These are phyloP conservation scores for Prunus mume DNA, from an alignment of 306 rosid species.

Conservation along the genomic window DNA sequence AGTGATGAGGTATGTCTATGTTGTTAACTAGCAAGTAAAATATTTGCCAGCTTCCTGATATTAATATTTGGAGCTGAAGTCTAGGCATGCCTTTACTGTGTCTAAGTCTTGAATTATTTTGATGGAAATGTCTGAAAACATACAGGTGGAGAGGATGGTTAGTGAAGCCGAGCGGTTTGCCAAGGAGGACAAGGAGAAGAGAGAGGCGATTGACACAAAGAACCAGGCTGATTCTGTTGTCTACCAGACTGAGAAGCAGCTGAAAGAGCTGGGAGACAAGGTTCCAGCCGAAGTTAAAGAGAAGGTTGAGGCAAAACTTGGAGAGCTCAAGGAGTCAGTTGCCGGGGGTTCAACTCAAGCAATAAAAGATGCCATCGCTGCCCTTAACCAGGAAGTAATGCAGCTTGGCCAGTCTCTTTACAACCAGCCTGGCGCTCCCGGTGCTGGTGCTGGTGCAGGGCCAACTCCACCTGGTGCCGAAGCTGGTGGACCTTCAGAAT, in stretches of 20 bases:
- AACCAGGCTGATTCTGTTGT: slow-evolving; percentile 94
- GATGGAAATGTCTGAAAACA: slow-evolving; percentile 1
- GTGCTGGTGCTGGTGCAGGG: neutral
- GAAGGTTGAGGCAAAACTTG: slow-evolving; percentile 86
- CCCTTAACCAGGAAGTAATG: slow-evolving; percentile 92
- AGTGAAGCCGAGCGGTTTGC: slow-evolving; percentile 73
- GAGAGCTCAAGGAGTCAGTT: slow-evolving; percentile 80
- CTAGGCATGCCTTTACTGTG: neutral
- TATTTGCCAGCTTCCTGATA: neutral
- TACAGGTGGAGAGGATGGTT: slow-evolving; percentile 84
- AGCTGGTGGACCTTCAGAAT: slow-evolving; percentile 49
- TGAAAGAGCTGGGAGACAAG: slow-evolving; percentile 93
- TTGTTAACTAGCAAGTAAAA: slow-evolving; percentile 3
- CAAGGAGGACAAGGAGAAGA: slow-evolving; percentile 89
- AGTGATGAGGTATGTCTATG: slow-evolving; percentile 65
- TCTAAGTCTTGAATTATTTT: slow-evolving; percentile 17
- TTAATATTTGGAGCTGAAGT: neutral
- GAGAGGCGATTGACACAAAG: slow-evolving; percentile 91
- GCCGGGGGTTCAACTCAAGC: slow-evolving; percentile 71
- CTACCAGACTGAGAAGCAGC: slow-evolving; percentile 80
- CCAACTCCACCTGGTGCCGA: slow-evolving; percentile 17
- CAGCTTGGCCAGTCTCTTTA: slow-evolving; percentile 68
- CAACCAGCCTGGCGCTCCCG: slow-evolving; percentile 32
- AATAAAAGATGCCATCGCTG: slow-evolving; percentile 84
- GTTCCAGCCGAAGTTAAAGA: slow-evolving; percentile 85